phyloP scores from a whole-genome alignment of 768 basidiomycete genomes.

The Cyclocybe aegerita region DNA sequence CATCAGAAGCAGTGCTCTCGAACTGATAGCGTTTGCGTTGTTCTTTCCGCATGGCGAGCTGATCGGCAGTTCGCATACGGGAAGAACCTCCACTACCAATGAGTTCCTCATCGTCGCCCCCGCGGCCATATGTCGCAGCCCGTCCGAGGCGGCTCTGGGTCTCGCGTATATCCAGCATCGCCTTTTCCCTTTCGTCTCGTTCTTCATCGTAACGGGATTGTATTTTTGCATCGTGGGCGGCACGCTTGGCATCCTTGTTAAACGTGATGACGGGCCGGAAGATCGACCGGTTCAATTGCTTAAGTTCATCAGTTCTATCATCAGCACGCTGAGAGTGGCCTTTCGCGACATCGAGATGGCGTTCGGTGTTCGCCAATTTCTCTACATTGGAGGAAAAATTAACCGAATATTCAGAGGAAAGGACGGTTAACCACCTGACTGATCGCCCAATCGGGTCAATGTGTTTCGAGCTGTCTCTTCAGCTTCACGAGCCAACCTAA shows the following conservation, averaged over 20 bases:
- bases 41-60: slow-evolving; percentile 58
- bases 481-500: slow-evolving; percentile 91
- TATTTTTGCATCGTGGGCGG: slow-evolving; percentile 82
- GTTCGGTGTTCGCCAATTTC: slow-evolving; percentile 90
- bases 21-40: slow-evolving; percentile 87
- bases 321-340: slow-evolving; percentile 85
- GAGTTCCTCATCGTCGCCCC: slow-evolving; percentile 45
- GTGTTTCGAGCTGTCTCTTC: slow-evolving; percentile 94
- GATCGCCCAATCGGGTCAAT: slow-evolving; percentile 78
- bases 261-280: slow-evolving; percentile 90
- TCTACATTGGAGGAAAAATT: slow-evolving; percentile 39
- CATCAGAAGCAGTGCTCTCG: slow-evolving; percentile 86
- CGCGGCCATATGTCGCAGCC: slow-evolving; percentile 63
- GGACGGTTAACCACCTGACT: slow-evolving; percentile 71
- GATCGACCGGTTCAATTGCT: slow-evolving; percentile 91
- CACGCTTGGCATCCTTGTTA: slow-evolving; percentile 91
- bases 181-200: slow-evolving; percentile 77
- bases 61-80: slow-evolving; percentile 47
- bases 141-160: slow-evolving; percentile 82
- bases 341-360: slow-evolving; percentile 91
- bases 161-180: slow-evolving; percentile 83
- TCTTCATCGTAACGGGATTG: slow-evolving; percentile 87
- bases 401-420: slow-evolving; percentile 2
- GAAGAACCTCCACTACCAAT: slow-evolving; percentile 30
- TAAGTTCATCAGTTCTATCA: slow-evolving; percentile 92